These are phyloP conservation scores for Mycena olivaceomarginata DNA, from an alignment of 768 basidiomycete species.

Conservation along the genomic window DNA sequence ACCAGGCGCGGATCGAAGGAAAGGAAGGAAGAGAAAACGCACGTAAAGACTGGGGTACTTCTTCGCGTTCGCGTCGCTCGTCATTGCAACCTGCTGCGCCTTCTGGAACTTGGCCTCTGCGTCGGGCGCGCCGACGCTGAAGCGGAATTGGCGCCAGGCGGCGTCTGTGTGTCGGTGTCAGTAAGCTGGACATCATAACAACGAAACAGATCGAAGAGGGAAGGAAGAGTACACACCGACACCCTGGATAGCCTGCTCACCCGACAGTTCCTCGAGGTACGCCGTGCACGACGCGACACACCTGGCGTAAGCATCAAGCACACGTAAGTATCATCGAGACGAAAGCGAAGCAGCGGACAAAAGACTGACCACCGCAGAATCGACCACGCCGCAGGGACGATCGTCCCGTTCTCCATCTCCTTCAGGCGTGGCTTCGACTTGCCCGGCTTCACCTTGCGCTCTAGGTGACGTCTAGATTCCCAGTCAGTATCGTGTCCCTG, in stretches of 20 bases:
- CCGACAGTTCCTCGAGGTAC: conserved; percentile 78
- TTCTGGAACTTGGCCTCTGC: conserved; percentile 80
- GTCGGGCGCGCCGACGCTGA: conserved; percentile 83
- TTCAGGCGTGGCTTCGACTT: conserved; percentile 72
- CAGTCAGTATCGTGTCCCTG: background rate
- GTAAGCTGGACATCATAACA: background rate
- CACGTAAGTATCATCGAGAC: no score
- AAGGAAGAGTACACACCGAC: conserved; percentile 61
- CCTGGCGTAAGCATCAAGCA: no score
- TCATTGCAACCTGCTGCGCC: conserved; percentile 64
- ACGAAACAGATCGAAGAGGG: background rate
- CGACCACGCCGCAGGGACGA: conserved; percentile 79
- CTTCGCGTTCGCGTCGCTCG: conserved; percentile 60
- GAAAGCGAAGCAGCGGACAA: no score
- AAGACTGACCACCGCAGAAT: conserved; percentile 71
- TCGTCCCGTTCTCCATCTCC: conserved; percentile 64
- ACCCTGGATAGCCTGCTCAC: conserved; percentile 73
- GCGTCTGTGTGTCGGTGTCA: conserved; percentile 56
- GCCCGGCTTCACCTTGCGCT: conserved; percentile 68
- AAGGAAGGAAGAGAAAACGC: conserved; percentile 31
- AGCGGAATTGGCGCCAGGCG: conserved; percentile 78
- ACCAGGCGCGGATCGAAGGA: background rate
- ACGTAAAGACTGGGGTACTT: conserved; percentile 70
- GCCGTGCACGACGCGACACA: conserved; percentile 85
- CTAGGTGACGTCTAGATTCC: conserved; percentile 33